Percentiles rank a stretch among this genome's conserved stretches.
Conservation (phyloP, 495 filamentous ascomycete genomes). For the Pseudomonodictys pantanalensis region DNA sequence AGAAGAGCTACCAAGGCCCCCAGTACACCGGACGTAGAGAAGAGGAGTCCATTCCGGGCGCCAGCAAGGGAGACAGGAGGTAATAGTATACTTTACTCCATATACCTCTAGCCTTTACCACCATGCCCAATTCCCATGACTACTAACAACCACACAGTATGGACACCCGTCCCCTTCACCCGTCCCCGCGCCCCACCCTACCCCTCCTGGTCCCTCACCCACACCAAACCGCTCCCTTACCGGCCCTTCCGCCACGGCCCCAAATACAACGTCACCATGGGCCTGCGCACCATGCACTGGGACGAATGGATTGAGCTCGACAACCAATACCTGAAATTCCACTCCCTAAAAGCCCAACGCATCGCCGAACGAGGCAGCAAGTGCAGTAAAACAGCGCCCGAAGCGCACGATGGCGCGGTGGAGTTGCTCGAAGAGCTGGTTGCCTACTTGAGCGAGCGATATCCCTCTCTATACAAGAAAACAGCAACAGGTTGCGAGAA, state of each 20-base stretch:
- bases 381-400: slow-evolving; percentile 69
- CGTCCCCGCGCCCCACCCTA: slow-evolving; percentile 65
- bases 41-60: slow-evolving; percentile 30
- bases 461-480: slow-evolving; percentile 67
- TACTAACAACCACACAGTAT: slow-evolving; percentile 49
- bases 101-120: not conserved
- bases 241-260: slow-evolving; percentile 82
- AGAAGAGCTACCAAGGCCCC: not conserved
- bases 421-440: slow-evolving; percentile 78
- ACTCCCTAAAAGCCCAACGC: slow-evolving; percentile 68
- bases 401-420: slow-evolving; percentile 71
- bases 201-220: slow-evolving; percentile 66
- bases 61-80: slow-evolving; percentile 37
- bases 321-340: slow-evolving; percentile 74
- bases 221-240: slow-evolving; percentile 77
- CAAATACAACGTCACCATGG: slow-evolving; percentile 79
- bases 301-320: slow-evolving; percentile 90
- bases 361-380: slow-evolving; percentile 68
- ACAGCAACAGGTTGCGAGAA: slow-evolving; percentile 70
- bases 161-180: slow-evolving; percentile 67
- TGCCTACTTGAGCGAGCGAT: slow-evolving; percentile 75
- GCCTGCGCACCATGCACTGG: slow-evolving; percentile 71
- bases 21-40: slow-evolving; percentile 40
- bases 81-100: slow-evolving; percentile 18
- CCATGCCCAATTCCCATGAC: slow-evolving; percentile 1